Evolutionary conservation across 495 filamentous ascomycete species (phyloP), one percentile per base, ranked within the genome.

Genomic region (Talaromyces adpressus): DNA sequence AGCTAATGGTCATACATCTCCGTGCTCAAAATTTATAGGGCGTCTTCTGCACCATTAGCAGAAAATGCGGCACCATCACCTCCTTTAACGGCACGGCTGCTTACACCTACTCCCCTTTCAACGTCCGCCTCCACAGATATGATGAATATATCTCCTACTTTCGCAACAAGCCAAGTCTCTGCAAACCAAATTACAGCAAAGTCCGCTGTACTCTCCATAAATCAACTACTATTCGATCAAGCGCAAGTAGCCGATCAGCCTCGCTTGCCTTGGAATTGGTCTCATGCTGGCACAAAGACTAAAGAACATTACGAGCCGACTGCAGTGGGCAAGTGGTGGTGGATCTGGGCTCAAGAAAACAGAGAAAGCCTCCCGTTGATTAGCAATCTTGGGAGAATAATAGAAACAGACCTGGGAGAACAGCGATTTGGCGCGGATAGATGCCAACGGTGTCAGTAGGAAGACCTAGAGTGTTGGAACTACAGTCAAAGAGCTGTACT

Each of bases 301-400:
- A 41, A 45, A 8, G 30, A 23, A 23, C 32, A 18, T 3, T 59
- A 59, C 12, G 22, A 59, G 14, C 57, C 57, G 6, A 59, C 57
- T 23, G 34, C 57, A 41, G 34, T 22, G 16, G 30, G 30, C 18
- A 59, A 59, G 23, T 59, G 57, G 57, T 59, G 57, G 34, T 59
- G 12, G n/a, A 6, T 36, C 2, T 41, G 57, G 34, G 34, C 57
- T 20, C 57, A 41, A 23, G 57, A 59, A 23, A 20, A 45, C 20
- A 12, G 22, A 41, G 57, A 36, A 4, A 59, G 57, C 20, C n/a
- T 18, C 11, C 5, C 7, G 16, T 2, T 41, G n/a, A 18, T 25
- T 32, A 59, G 57, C 18, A 39, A 59, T 41, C n/a, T 59, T 45
- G 57, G 57, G 32, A 41, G 57, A 14, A 59, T 59, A 11, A 45